These are phyloP conservation scores for Panicum hallii DNA, from an alignment of 202 grass and related monocot genomes.

Conservation along the genomic window DNA sequence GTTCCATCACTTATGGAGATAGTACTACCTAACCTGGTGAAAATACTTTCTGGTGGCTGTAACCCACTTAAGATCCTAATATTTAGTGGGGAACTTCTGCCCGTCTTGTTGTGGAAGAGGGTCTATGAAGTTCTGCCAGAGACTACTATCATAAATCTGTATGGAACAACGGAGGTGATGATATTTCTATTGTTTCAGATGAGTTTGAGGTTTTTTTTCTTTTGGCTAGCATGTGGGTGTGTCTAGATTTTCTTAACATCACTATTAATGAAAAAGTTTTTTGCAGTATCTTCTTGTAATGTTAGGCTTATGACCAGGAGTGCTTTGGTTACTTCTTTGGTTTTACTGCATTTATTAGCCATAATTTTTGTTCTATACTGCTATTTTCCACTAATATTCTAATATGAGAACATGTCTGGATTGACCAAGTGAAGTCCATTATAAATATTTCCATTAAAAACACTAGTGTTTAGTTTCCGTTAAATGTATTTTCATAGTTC, in stretches of 20 bases:
- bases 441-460: background rate
- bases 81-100: constrained; percentile 83
- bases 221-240: background rate
- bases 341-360: constrained; percentile 8
- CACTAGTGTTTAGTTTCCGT: background rate
- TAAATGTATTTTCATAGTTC: background rate
- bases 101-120: constrained; percentile 67
- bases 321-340: constrained; percentile 24
- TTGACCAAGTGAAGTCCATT: background rate
- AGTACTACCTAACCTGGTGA: constrained; percentile 57
- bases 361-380: background rate
- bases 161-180: constrained; percentile 90
- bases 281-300: background rate
- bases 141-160: constrained; percentile 83
- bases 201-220: background rate
- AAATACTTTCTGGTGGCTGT: constrained; percentile 49
- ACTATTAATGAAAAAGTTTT: background rate
- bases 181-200: constrained; percentile 31
- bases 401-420: background rate
- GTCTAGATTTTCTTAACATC: constrained; percentile 15
- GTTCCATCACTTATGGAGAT: constrained; percentile 83
- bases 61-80: constrained; percentile 75
- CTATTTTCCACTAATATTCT: constrained; percentile 5
- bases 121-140: constrained; percentile 65
- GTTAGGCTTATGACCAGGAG: background rate